These are phyloP conservation scores for Zygosaccharomyces siamensis DNA, from an alignment of 805 yeast genomes.

Conservation along the genomic window DNA sequence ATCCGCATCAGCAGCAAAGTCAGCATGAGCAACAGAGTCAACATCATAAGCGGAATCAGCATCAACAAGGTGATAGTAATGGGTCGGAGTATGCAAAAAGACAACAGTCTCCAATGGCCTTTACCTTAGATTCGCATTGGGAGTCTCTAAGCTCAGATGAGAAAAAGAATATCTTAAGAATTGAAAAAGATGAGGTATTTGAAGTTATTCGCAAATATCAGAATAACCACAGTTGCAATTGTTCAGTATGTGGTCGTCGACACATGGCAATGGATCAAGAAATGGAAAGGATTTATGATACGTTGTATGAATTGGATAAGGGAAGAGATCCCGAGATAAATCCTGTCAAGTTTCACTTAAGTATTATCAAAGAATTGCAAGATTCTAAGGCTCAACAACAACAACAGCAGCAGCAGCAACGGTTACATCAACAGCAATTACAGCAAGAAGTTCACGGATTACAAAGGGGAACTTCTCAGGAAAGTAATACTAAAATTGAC, in stretches of 20 bases:
- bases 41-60: background rate
- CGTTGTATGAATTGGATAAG: slow-evolving; percentile 52
- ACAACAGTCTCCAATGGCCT: slow-evolving; percentile 20
- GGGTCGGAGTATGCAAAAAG: background rate
- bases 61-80: slow-evolving; percentile 9
- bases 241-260: slow-evolving; percentile 74
- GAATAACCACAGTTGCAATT: slow-evolving; percentile 50
- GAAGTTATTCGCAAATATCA: slow-evolving; percentile 58
- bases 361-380: slow-evolving; percentile 33
- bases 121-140: slow-evolving; percentile 49
- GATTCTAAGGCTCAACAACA: slow-evolving; percentile 18
- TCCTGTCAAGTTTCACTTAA: slow-evolving; percentile 32
- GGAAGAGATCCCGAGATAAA: slow-evolving; percentile 31
- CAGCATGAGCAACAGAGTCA: background rate
- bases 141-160: slow-evolving; percentile 53
- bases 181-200: slow-evolving; percentile 66
- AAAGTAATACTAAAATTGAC: slow-evolving; percentile 5
- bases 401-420: slow-evolving; percentile 9
- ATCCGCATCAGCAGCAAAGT: background rate
- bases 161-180: slow-evolving; percentile 55
- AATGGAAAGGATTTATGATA: slow-evolving; percentile 66
- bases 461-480: background rate
- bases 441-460: background rate
- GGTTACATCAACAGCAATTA: slow-evolving; percentile 7
- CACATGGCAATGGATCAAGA: slow-evolving; percentile 69